Percentiles rank a stretch among this genome's conserved stretches.
Evolutionary conservation across 306 rosid species (phyloP).

Genomic region (Begonia peltatifolia): DNA sequence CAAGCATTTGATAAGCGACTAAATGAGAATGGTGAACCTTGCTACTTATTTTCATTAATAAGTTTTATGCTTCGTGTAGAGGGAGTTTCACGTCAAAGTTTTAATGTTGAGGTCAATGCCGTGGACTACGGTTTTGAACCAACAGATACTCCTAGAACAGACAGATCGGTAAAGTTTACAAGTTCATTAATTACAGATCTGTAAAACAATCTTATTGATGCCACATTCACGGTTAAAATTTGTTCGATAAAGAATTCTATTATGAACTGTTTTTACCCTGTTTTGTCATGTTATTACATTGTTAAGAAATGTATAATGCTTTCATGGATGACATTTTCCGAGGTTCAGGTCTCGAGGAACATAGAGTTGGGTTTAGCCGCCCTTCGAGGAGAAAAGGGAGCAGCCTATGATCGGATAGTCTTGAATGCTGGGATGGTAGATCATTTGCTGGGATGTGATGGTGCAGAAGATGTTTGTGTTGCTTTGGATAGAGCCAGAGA

Average conservation of each 20-base stretch:
- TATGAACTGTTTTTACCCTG: too few species aligned
- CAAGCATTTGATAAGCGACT: too few species aligned
- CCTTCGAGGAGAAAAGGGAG: slow-evolving; percentile 71
- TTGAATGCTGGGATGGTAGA: slow-evolving; percentile 89
- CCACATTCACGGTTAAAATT: neutral
- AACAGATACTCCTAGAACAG: slow-evolving; percentile 90
- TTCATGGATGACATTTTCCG: neutral
- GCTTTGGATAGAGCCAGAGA: slow-evolving; percentile 89
- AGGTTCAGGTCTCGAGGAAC: slow-evolving; percentile 59
- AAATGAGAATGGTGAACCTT: too few species aligned
- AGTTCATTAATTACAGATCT: neutral
- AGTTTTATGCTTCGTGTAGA: slow-evolving; percentile 19
- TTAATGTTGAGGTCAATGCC: slow-evolving; percentile 76
- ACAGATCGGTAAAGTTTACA: slow-evolving; percentile 62
- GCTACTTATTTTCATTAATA: neutral
- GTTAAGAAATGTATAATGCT: too few species aligned
- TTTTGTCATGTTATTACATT: too few species aligned
- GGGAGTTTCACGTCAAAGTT: slow-evolving; percentile 84
- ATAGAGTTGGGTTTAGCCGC: slow-evolving; percentile 83
- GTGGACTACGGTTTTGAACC: slow-evolving; percentile 75
- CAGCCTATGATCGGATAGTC: slow-evolving; percentile 83
- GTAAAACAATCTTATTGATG: neutral
- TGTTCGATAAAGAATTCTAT: too few species aligned
- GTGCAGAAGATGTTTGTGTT: slow-evolving; percentile 57
- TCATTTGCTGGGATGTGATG: slow-evolving; percentile 87